Evolutionary conservation across 129 eudicot genomes (phyloP), one percentile per base, ranked within the genome.

Genomic region (Logfia minima): DNA sequence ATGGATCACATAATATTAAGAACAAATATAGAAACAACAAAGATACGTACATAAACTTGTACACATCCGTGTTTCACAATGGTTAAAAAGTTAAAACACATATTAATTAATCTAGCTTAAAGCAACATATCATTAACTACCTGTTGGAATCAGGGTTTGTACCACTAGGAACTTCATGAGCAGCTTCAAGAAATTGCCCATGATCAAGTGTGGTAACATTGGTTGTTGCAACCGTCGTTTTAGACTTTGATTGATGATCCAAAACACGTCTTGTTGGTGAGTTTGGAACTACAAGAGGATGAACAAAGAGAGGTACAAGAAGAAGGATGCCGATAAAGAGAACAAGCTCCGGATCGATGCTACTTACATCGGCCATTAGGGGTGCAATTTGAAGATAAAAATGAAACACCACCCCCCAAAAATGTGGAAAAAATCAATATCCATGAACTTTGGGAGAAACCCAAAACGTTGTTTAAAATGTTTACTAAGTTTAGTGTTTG

Each of bases 131-230:
- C 0, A 22, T 18, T 23, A 1, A 23, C 43, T 43, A 77, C 76
- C 75, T 78, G 75, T 78, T 78, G 61, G 76, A 69, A 69, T 78
- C 76, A 16, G 81, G 81, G 70, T 78, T 78, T 69, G 81, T 52
- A 37, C 81, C 81, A 59, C 76, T 70, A 24, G 81, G 81, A 69
- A 78, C 81, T 35, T 78, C 81, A 58, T 78, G 81, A 68, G 58
- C 75, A 32, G 59, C 59, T 17, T 67, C 68, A 74, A 60, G 70
- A 74, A 61, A 74, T 18, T 43, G 39, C 22, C 78, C 68, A 53
- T 34, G 48, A 69, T 17, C 70, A 53, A 21, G 17, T 8, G 75
- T 24, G 41, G 55, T 48, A 18, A 14, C 14, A 48, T 48, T 48
- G 55, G n/a, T 48, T 1, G 68, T 58, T 56, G 61, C 68, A 13